Base-by-base conservation (phyloP, 2,329 filamentous ascomycete species). In the Hypoxylon rubiginosum region DNA sequence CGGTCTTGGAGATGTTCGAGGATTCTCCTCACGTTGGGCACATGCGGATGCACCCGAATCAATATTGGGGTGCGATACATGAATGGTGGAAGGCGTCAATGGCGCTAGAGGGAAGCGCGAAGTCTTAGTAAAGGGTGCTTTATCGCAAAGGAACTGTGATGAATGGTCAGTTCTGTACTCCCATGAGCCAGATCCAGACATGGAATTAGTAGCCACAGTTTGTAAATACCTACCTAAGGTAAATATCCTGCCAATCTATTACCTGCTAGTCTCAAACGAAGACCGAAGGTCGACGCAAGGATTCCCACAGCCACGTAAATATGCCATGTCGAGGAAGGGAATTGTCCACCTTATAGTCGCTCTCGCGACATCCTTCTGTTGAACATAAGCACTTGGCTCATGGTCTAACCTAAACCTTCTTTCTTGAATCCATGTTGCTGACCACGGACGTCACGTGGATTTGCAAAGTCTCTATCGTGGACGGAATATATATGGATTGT, bases 11-110 rank as follows among this genome's bases (percentile, higher is more conserved):
- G 62, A 71, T 84, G 30, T 91, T 91, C 66, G 82, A 87, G 53
- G 85, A 83, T 3, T 88, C 85, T 53, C 78, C 82, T 1, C 89
- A 91, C 75, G 88, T 89, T 17, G 87, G 86, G 1, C 88, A 91
- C 72, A 85, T 91, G 79, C 80, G 84, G 17, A 77, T 82, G 75
- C 83, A 88, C 59, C 83, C 84, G 0, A 81, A 81, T 32, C 80
- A 84, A 73, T 91, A 91, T 72, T 91, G 88, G 89, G 73, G 69
- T 1, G 76, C 80, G 0, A 82, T 86, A 32, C 52, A 69, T 26
- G 58, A 61, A 3, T 71, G 71, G 21, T 79, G 77, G 77, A 70
- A 71, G 41, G 50, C 62, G 8, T 65, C 72, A 2, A 53, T 73
- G 57, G 65, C 64, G 28, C 64, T 66, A 54, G 57, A 71, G 43